Evolutionary conservation across 2,329 filamentous ascomycete species (phyloP), one percentile per base, ranked within the genome.

Genomic region (Exophiala calicioides): DNA sequence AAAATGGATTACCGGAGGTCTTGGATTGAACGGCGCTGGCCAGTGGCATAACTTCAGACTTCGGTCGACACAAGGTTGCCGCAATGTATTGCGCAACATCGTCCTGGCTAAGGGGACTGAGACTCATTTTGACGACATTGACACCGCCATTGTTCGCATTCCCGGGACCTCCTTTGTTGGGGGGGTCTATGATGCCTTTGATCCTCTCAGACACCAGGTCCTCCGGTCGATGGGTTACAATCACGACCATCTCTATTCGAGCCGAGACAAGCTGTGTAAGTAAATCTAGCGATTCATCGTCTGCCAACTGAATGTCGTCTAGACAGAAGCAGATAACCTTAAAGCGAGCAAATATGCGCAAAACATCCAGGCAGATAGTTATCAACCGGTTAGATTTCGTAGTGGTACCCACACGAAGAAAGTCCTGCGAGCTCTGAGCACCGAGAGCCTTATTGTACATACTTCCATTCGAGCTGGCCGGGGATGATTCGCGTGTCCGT

Each of bases 221-320:
- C 15, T 86, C 81, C 1, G 82, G 82, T 37, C 80, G 80, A 57
- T 84, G 85, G 0, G 90, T 93, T 40, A 95, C 72, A 41, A 95
- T 82, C 21, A 95, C 75, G 15, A 91, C 82, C 70, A 95, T 85
- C 16, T 86, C 88, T 50, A 96, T 80, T 55, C 85, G 85, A 1
- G 85, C 82, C 38, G 78, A 76, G 44, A 95, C 81, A 41, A 96
- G 89, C 59, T 90, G 85, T 12, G 84, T 79, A 29, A 96, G 84
- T 40, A 96, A 73, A 47, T 95, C 88, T 36, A 93, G 70, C 10
- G 86, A 93, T 65, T 96, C 91, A 19, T 86, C 81, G 62, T 96
- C 91, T 5, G 90, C 89, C 65, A 89, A 93, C 59, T 96, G 90
- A 21, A 96, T 71, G 65, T 96, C 91, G 61, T 96, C 91, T 19